A percentile compares a stretch with the other conserved stretches of the same genome.
Conservation (phyloP, 768 basidiomycete genomes). For the Lactifluus echinatus region DNA sequence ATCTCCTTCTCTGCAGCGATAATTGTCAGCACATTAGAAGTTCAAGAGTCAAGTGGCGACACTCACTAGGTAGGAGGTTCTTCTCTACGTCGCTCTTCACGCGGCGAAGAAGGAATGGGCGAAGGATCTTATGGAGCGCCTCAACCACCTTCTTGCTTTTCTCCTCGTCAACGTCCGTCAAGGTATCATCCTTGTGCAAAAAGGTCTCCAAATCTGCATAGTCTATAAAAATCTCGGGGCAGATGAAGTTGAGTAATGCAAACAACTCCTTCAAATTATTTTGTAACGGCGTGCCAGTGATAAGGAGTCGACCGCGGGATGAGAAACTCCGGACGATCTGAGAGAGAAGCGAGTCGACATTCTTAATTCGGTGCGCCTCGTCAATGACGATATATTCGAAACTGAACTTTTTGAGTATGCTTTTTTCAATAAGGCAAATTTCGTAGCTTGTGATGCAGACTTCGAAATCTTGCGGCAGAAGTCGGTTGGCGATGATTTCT, state of each 20-base stretch:
- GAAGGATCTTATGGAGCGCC: conserved; percentile 91
- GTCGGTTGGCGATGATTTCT: conserved; percentile 64
- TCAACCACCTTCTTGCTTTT: conserved; percentile 91
- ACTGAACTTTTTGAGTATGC: conserved; percentile 85
- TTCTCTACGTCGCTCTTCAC: conserved; percentile 98
- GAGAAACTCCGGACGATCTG: conserved; percentile 91
- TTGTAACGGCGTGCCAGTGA: conserved; percentile 94
- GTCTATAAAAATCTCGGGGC: conserved; percentile 91
- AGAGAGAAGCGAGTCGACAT: conserved; percentile 90
- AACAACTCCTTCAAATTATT: conserved; percentile 97
- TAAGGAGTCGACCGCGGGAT: conserved; percentile 82
- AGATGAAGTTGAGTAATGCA: conserved; percentile 88
- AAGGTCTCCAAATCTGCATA: conserved; percentile 90
- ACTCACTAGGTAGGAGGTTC: conserved; percentile 78
- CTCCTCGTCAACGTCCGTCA: conserved; percentile 63
- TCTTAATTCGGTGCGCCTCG: conserved; percentile 99
- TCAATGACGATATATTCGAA: conserved; percentile 99
- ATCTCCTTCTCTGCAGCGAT: conserved; percentile 79
- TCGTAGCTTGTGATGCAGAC: conserved; percentile 96
- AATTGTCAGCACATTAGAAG: conserved; percentile 3
- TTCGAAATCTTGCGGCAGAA: conserved; percentile 85
- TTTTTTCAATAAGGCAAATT: conserved; percentile 91
- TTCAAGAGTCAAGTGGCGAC: neutral
- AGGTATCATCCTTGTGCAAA: conserved; percentile 77
- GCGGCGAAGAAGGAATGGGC: conserved; percentile 88